phyloP scores from a whole-genome alignment of 352 stramenopile genomes.

The Phytopythium montanum region DNA sequence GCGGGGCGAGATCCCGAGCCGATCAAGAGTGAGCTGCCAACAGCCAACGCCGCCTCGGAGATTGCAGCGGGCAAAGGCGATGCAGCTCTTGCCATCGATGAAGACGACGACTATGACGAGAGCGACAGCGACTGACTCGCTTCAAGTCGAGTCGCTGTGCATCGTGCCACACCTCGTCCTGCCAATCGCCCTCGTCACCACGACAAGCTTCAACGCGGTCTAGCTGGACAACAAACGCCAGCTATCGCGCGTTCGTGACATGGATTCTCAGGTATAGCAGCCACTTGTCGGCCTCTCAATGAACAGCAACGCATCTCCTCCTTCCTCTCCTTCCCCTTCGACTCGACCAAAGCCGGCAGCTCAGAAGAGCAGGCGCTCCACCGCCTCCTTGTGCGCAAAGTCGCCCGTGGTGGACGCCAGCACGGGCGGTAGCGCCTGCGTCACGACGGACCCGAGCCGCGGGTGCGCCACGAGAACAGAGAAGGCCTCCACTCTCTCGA shows the following conservation, averaged over 20 bases:
- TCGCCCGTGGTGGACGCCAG: conserved; percentile 29
- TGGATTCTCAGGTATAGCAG: no score
- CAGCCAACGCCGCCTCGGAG: neutral
- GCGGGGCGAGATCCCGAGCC: neutral
- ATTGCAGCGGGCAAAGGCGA: neutral
- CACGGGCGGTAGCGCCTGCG: conserved; percentile 39
- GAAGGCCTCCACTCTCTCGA: neutral
- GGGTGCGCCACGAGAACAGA: conserved; percentile 31
- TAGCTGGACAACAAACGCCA: no score
- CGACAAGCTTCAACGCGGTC: no score
- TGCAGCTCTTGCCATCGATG: conserved; percentile 31
- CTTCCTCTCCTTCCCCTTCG: neutral
- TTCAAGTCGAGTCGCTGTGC: neutral
- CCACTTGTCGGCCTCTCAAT: no score
- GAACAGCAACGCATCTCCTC: no score
- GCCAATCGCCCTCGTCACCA: neutral
- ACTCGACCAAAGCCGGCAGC: neutral
- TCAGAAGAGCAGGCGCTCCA: conserved; percentile 31
- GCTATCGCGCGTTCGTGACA: no score
- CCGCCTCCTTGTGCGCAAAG: conserved; percentile 18
- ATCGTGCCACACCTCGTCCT: neutral
- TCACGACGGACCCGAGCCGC: conserved; percentile 34
- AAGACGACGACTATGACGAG: conserved; percentile 76
- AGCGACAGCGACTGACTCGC: conserved; percentile 55
- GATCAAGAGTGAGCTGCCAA: neutral